Evolutionary conservation across 495 filamentous ascomycete genomes (phyloP), one percentile per base, ranked within the genome.

Genomic region (Talaromyces nanjingensis): DNA sequence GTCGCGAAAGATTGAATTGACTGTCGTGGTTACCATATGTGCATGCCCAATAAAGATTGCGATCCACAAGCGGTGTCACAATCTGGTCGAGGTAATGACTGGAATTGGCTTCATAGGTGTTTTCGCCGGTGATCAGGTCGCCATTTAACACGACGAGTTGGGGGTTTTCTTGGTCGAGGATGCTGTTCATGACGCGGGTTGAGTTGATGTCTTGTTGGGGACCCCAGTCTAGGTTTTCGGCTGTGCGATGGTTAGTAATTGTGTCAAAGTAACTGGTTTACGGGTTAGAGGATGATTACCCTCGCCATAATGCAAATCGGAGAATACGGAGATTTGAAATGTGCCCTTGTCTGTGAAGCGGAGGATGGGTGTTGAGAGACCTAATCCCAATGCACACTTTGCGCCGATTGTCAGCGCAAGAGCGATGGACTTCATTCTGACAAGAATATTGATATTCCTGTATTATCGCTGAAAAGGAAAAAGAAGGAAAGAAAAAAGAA

Each of bases 21-120:
- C 78, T 83, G 66, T 92, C 89, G 63, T 92, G 89, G 69, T 91
- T 92, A 1, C 89, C 89, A 64, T 91, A 92, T 0, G 87, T 86
- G 3, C 82, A 86, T 0, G 87, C 87, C 87, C 87, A 91, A 1
- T 76, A 74, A 0, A 87, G 68, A 5, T 75, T 72, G 4, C 76
- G 76, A 2, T 80, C 57, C 0, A 87, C 72, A 2, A 91, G 71
- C 1, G 89, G 76, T 49, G 72, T 75, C 16, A 90, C 84, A 5
- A 91, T 84, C 47, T 81, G 69, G 66, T 90, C 83, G 18, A 91
- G 34, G 63, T 90, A 89, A 22, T 73, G 59, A 5, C 77, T 84
- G 12, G 81, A 81, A 67, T 90, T 89, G 27, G 81, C 74, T 12
- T 77, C 68, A 45, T 78, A 83, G 1, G 83, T 83, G 62, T 85